These are phyloP conservation scores for Allium fistulosum DNA, from an alignment of 106 monocot genomes.

Conservation along the genomic window DNA sequence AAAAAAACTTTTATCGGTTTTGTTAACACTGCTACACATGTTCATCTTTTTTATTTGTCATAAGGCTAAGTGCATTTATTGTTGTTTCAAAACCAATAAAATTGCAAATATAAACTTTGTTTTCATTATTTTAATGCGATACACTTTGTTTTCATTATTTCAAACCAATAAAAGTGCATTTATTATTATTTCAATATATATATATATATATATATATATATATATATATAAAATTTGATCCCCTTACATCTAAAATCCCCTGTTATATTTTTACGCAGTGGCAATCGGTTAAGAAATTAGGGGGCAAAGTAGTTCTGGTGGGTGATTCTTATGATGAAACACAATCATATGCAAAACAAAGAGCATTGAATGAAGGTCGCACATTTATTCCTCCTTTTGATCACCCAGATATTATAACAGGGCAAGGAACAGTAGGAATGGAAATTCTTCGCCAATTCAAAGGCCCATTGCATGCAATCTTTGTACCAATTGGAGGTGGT, in stretches of 20 bases:
- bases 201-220: no score
- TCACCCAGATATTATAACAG: constrained; percentile 83
- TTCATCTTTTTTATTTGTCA: no score
- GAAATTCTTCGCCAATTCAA: constrained; percentile 81
- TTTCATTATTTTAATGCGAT: no score
- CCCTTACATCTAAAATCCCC: neutral
- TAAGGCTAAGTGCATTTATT: no score
- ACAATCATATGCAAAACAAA: constrained; percentile 68
- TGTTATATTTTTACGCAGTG: constrained; percentile 30
- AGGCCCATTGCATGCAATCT: constrained; percentile 82
- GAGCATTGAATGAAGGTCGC: constrained; percentile 45
- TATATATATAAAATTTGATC: neutral
- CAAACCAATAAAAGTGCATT: no score
- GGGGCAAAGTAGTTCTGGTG: constrained; percentile 74
- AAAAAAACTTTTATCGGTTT: no score
- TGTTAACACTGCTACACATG: no score
- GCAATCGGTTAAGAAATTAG: constrained; percentile 80
- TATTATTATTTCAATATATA: no score
- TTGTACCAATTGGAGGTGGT: constrained; percentile 98
- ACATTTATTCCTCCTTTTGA: constrained; percentile 98
- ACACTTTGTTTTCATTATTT: no score
- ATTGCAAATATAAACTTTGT: no score
- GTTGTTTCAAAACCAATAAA: no score
- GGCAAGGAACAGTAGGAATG: constrained; percentile 96
- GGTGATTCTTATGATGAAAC: constrained; percentile 99